These are phyloP conservation scores for Kodamaea nitidulidarum DNA, from an alignment of 805 yeast species.

Conservation along the genomic window DNA sequence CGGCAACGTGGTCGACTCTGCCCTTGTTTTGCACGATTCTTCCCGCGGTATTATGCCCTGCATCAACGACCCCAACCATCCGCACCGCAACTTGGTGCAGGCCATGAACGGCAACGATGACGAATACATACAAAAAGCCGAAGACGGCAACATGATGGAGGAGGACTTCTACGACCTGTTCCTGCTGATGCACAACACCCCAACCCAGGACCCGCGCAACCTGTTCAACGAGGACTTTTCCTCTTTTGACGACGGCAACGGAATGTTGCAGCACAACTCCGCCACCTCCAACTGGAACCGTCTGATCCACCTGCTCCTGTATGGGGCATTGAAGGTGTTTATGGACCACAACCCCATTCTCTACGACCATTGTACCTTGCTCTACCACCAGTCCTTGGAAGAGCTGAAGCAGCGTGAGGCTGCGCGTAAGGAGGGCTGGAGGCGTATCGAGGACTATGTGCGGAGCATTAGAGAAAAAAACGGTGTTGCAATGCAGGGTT, in stretches of 20 bases:
- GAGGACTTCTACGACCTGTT: conserved; percentile 44
- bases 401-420: conserved; percentile 64
- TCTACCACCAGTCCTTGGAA: conserved; percentile 75
- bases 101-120: conserved; percentile 10
- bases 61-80: conserved; percentile 22
- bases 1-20: conserved; percentile 38
- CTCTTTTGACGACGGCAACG: conserved; percentile 28
- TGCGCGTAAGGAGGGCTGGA: conserved; percentile 68
- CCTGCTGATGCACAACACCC: conserved; percentile 27
- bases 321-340: conserved; percentile 84
- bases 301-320: conserved; percentile 87
- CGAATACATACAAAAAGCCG: conserved; percentile 14
- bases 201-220: conserved; percentile 12
- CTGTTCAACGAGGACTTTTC: conserved; percentile 24
- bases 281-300: conserved; percentile 82
- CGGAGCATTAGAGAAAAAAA: conserved; percentile 19
- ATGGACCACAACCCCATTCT: conserved; percentile 89
- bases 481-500: conserved; percentile 2
- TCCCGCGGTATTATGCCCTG: conserved; percentile 21
- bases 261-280: conserved; percentile 40
- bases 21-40: conserved; percentile 28
- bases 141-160: conserved; percentile 30
- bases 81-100: conserved; percentile 20
- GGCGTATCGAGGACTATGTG: conserved; percentile 60
- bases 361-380: conserved; percentile 87